Percentiles rank a stretch among this genome's conserved stretches.
Conservation (phyloP, 306 rosid species). For the Leucaena leucocephala region DNA sequence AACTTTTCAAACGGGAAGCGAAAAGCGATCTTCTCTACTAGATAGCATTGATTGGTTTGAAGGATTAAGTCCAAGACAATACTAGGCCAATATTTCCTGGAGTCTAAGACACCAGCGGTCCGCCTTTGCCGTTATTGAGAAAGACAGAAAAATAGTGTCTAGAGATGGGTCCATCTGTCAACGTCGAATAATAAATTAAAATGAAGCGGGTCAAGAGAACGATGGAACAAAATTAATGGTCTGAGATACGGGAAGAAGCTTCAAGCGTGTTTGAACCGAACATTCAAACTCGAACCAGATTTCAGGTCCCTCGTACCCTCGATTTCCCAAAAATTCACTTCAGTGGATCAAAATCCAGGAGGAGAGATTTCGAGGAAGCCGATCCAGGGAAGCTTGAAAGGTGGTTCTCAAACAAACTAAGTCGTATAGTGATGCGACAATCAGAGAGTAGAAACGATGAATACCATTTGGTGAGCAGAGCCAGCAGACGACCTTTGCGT, state of each 20-base stretch:
- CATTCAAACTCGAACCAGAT: conserved; percentile 5
- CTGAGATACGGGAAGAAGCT: conserved; percentile 15
- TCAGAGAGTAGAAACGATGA: conserved; percentile 6
- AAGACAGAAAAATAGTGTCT: conserved; percentile 30
- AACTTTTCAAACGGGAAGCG: conserved; percentile 25
- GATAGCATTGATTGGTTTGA: neutral
- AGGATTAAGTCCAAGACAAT: conserved; percentile 21
- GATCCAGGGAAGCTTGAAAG: conserved; percentile 11
- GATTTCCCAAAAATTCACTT: neutral
- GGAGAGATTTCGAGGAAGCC: neutral
- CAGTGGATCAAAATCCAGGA: neutral
- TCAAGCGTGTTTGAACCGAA: conserved; percentile 23
- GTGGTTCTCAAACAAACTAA: neutral
- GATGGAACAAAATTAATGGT: conserved; percentile 33
- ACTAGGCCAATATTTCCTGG: conserved; percentile 2
- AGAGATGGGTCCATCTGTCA: conserved; percentile 46
- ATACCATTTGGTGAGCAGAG: conserved; percentile 33
- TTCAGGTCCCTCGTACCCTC: neutral
- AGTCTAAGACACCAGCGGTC: neutral
- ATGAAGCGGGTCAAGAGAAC: conserved; percentile 18
- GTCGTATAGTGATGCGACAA: neutral
- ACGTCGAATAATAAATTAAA: conserved; percentile 32
- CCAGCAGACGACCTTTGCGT: neutral
- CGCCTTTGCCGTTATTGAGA: conserved; percentile 32
- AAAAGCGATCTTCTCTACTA: conserved; percentile 4